Evolutionary conservation across 2,329 filamentous ascomycete genomes (phyloP).

Genomic region (Fonsecaea monophora): DNA sequence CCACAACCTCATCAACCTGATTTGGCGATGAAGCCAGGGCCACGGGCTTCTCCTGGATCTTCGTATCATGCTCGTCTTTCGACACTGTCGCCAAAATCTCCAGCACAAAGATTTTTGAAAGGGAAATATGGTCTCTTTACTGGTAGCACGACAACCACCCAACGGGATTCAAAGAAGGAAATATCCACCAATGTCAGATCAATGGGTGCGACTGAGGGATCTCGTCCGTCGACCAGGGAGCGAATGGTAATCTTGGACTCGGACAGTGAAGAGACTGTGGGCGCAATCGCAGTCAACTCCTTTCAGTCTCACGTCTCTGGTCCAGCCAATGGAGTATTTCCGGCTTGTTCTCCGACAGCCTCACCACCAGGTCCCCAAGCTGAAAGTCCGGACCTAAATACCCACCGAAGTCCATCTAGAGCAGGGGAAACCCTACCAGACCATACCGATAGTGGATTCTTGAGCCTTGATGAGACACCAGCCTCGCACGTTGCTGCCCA

Average conservation of each 20-base stretch:
- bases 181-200: not conserved
- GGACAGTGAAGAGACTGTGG: not conserved
- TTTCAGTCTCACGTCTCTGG: not conserved
- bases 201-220: not conserved
- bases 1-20: conserved; percentile 1
- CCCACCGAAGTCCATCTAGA: not conserved
- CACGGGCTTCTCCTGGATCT: not conserved
- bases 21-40: not conserved
- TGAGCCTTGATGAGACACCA: not conserved
- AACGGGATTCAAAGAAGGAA: not conserved
- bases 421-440: not conserved
- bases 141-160: not conserved
- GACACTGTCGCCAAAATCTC: not conserved
- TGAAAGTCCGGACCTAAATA: not conserved
- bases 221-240: not conserved
- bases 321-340: not conserved
- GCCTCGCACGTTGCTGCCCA: not conserved
- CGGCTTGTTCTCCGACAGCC: not conserved
- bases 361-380: not conserved
- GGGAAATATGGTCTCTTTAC: not conserved
- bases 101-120: not conserved
- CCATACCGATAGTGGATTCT: not conserved
- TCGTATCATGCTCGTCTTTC: not conserved
- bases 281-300: not conserved
- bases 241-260: conserved; percentile 11